Evolutionary conservation across 352 stramenopile genomes (phyloP).

Genomic region (Pythium aristosporum): DNA sequence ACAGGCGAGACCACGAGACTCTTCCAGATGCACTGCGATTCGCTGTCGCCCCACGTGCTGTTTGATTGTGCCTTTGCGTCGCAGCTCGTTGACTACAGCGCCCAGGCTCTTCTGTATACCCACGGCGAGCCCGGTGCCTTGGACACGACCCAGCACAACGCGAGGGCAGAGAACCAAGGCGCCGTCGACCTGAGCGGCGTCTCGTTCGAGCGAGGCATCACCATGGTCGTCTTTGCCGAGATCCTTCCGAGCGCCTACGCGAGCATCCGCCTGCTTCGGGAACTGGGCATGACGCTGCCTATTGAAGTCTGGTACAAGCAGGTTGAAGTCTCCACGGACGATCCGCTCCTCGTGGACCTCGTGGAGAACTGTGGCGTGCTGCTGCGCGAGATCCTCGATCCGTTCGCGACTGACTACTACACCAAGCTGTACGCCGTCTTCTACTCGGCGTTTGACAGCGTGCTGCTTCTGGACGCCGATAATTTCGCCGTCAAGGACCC

Average conservation of each 20-base stretch:
- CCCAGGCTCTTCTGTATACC: background rate
- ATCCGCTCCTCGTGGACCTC: slow-evolving; percentile 49
- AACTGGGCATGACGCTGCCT: slow-evolving; percentile 44
- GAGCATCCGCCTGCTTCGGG: slow-evolving; percentile 46
- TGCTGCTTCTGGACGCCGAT: slow-evolving; percentile 76
- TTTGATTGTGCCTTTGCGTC: slow-evolving; percentile 14
- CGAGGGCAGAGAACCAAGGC: slow-evolving; percentile 25
- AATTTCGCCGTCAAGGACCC: slow-evolving; percentile 70
- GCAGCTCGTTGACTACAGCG: slow-evolving; percentile 6
- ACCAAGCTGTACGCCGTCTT: slow-evolving; percentile 76
- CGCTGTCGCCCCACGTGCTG: slow-evolving; percentile 5
- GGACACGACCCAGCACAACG: slow-evolving; percentile 5
- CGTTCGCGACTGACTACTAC: slow-evolving; percentile 47
- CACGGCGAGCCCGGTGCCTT: slow-evolving; percentile 8
- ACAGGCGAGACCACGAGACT: slow-evolving; percentile 26
- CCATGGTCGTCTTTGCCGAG: background rate
- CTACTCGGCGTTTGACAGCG: slow-evolving; percentile 72
- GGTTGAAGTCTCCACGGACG: slow-evolving; percentile 35
- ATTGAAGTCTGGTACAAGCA: slow-evolving; percentile 73
- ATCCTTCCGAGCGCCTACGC: slow-evolving; percentile 40
- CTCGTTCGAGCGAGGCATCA: slow-evolving; percentile 39
- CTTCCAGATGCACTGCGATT: slow-evolving; percentile 18
- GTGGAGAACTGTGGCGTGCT: slow-evolving; percentile 35
- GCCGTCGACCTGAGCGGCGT: slow-evolving; percentile 18
- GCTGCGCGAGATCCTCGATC: slow-evolving; percentile 29